phyloP scores from a whole-genome alignment of 768 basidiomycete genomes.

The Mycena galericulata region DNA sequence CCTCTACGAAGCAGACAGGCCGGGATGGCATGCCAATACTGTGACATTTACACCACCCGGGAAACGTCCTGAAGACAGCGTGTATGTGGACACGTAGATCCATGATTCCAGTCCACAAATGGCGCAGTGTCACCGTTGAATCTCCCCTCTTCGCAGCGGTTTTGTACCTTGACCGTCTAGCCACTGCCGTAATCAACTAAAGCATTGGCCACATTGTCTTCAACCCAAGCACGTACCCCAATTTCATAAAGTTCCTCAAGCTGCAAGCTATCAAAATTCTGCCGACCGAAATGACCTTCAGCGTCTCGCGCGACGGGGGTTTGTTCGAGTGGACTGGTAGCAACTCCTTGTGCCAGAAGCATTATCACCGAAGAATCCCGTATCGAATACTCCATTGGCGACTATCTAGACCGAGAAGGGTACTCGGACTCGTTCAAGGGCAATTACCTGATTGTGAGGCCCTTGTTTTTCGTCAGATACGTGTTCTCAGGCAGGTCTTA shows the following conservation, averaged over 20 bases:
- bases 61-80: constrained; percentile 45
- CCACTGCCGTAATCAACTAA: not conserved
- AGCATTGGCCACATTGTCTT: constrained; percentile 69
- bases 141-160: constrained; percentile 46
- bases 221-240: constrained; percentile 83
- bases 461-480: not conserved
- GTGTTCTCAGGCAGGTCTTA: constrained; percentile 38
- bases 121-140: not conserved
- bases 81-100: constrained; percentile 79
- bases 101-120: not conserved
- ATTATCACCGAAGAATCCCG: constrained; percentile 52
- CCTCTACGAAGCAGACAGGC: constrained; percentile 74
- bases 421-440: constrained; percentile 78
- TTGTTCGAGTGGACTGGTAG: constrained; percentile 84
- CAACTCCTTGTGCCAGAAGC: constrained; percentile 67
- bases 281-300: constrained; percentile 83
- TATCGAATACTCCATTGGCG: constrained; percentile 65
- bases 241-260: constrained; percentile 78
- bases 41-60: constrained; percentile 62
- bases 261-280: constrained; percentile 60
- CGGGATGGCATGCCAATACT: constrained; percentile 85
- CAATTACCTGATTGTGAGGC: constrained; percentile 78
- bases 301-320: constrained; percentile 77
- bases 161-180: constrained; percentile 57
- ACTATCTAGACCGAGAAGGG: constrained; percentile 71